Evolutionary conservation across 352 stramenopile genomes (phyloP), one percentile per base, ranked within the genome.

Genomic region (Phytophthora gonapodyides): DNA sequence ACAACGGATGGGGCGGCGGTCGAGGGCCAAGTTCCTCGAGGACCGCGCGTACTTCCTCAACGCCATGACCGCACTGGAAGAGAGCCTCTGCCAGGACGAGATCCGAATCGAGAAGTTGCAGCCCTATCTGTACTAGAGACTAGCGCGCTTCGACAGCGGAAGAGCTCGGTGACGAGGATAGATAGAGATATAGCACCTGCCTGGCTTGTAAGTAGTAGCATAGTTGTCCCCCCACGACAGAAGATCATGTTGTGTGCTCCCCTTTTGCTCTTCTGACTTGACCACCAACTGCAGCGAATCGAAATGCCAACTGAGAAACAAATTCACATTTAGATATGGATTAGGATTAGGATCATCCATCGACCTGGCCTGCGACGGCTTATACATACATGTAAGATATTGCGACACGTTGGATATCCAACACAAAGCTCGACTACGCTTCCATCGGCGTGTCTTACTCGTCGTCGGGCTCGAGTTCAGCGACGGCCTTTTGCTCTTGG

Each of bases 31-130:
- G 53, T 93, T 88, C 53, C 69, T 93, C 7, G 82, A 91, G 57
- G 84, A 91, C 53, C 82, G 84, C 38, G 84, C 74, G 31, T 93
- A 90, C 54, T 93, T 89, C 43, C 57, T 91, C 17, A 93, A 93
- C 55, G 82, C 80, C 36, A 93, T 93, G 84, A 74, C 80, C 2
- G 84, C 82, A 48, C 43, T 93, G 16, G 84, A 93, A 67, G 78
- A 86, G 59, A 91, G 76, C 57, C 54, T 93, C 7, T 93, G 84
- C 46, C 84, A 91, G 54, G 78, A 90, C 67, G 82, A 91, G 71
- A 82, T 91, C 57, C 78, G 72, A 44, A 82, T 91, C 47, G 80
- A 93, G 57, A 88, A 85, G 52, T 66, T 93, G 41, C 65, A 83
- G 70, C 77, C 84, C 27, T 91, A 89, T 68, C 61, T 93, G 59